These are phyloP conservation scores for Colletotrichum liriopes DNA, from an alignment of 2,329 filamentous ascomycete genomes.

Conservation along the genomic window DNA sequence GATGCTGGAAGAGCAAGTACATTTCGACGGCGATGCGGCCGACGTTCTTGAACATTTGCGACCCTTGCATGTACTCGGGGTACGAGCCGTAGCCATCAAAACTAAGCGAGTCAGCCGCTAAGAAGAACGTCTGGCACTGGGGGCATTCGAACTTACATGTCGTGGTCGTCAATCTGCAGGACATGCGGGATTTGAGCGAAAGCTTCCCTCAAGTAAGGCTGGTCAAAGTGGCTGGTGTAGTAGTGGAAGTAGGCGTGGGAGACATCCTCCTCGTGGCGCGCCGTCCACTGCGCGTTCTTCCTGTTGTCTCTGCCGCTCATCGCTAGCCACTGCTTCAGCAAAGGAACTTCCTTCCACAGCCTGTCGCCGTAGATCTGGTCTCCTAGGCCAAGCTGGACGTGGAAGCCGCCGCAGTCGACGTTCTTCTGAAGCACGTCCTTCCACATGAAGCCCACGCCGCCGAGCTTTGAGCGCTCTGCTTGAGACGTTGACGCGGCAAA, in stretches of 20 bases:
- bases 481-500: constrained; percentile 91
- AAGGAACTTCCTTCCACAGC: constrained; percentile 95
- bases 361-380: constrained; percentile 97
- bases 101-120: constrained; percentile 60
- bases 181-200: constrained; percentile 98
- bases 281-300: constrained; percentile 92
- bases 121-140: neutral
- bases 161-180: constrained; percentile 94
- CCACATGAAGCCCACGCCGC: constrained; percentile 97
- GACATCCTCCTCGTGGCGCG: constrained; percentile 94
- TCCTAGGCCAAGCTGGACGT: constrained; percentile 91
- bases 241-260: constrained; percentile 98
- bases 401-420: constrained; percentile 94
- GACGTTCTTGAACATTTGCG: constrained; percentile 98
- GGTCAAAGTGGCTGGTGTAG: constrained; percentile 98
- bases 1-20: constrained; percentile 98
- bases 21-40: constrained; percentile 95
- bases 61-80: constrained; percentile 98
- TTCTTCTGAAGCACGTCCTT: constrained; percentile 99
- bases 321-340: constrained; percentile 94
- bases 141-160: constrained; percentile 80
- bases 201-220: constrained; percentile 92
- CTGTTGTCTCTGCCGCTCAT: constrained; percentile 94
- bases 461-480: constrained; percentile 87
- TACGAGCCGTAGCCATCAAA: constrained; percentile 99